These are phyloP conservation scores for Starmera stellimalicola DNA, from an alignment of 1,139 yeast genomes.

Conservation along the genomic window DNA sequence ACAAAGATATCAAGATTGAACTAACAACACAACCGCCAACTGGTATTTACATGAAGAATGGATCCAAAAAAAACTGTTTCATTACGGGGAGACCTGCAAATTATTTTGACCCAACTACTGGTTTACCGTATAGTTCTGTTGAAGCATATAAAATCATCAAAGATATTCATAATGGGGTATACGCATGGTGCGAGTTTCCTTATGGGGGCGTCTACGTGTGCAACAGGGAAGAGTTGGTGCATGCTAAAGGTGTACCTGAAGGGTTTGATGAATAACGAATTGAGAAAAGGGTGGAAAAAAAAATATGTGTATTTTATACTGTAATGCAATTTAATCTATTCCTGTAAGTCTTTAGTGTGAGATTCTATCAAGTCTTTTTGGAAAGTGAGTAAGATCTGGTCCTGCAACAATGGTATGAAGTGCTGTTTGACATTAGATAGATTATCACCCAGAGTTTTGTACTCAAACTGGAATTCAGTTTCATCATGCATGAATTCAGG, in stretches of 20 bases:
- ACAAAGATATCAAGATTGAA: constrained; percentile 35
- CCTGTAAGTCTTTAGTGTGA: constrained; percentile 54
- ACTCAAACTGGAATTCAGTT: constrained; percentile 49
- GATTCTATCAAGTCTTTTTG: constrained; percentile 52
- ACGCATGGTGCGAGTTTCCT: constrained; percentile 61
- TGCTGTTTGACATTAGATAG: constrained; percentile 32
- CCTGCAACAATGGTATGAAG: constrained; percentile 42
- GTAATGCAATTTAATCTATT: constrained; percentile 14
- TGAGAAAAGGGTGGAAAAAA: neutral
- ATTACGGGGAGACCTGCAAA: constrained; percentile 73
- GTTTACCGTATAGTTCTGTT: constrained; percentile 77
- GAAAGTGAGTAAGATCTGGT: constrained; percentile 38
- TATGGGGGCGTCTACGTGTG: constrained; percentile 64
- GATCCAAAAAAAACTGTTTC: constrained; percentile 55
- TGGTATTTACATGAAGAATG: constrained; percentile 69
- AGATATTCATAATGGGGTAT: constrained; percentile 53
- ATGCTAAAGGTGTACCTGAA: constrained; percentile 84
- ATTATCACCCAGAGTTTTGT: constrained; percentile 31
- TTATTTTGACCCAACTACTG: constrained; percentile 81
- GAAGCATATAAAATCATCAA: constrained; percentile 69
- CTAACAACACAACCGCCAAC: constrained; percentile 61
- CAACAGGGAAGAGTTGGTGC: constrained; percentile 43
- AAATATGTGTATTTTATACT: neutral
- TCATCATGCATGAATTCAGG: constrained; percentile 74
- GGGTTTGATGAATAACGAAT: constrained; percentile 37